Base-by-base conservation (phyloP, 2,329 filamentous ascomycete species). In the Colletotrichum shisoi region DNA sequence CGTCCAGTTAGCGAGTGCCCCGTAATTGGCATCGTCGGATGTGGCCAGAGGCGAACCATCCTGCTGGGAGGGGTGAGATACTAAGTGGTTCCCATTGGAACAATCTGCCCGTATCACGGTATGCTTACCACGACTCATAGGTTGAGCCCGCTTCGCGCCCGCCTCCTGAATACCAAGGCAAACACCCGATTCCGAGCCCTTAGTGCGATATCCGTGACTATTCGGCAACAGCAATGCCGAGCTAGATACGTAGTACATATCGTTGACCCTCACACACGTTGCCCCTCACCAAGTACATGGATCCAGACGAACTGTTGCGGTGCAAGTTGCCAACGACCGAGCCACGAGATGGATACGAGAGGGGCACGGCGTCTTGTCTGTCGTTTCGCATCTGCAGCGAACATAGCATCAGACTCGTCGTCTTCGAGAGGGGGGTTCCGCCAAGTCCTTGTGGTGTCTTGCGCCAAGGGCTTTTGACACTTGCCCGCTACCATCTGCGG, bases 41-140 rank as follows among this genome's bases (percentile, higher is more conserved):
- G 57, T 51, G 34, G 46, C 58, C 27, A 42, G 54, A 48, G 60
- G 39, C 54, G 61, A 64, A 40, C 64, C 64, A 54, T 45, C 24
- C 27, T 34, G 31, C 46, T 57, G 61, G 64, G 19, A 56, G 46
- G 24, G 42, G 19, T 7, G 44, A n/a, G 42, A 54, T 31, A 24
- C 9, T 34, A 34, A 8, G 31, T 9, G 31, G 8, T 34, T 34
- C 31, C 31, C 31, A 34, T 34, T 34, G 34, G 31, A 37, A 56
- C 27, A 37, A 24, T 24, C 60, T 45, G 40, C 40, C 27, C 40
- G 34, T 31, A 8, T 27, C 46, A n/a, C n/a, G 3, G 11, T 9
- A 49, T 31, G 24, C 24, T 49, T 9, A 27, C 17, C 21, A 27
- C 45, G 13, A 9, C 40, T n/a, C 17, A 7, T 7, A 42, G 7